Base-by-base conservation (phyloP, 768 basidiomycete species). In the Boletus pseudo-olivaceus region DNA sequence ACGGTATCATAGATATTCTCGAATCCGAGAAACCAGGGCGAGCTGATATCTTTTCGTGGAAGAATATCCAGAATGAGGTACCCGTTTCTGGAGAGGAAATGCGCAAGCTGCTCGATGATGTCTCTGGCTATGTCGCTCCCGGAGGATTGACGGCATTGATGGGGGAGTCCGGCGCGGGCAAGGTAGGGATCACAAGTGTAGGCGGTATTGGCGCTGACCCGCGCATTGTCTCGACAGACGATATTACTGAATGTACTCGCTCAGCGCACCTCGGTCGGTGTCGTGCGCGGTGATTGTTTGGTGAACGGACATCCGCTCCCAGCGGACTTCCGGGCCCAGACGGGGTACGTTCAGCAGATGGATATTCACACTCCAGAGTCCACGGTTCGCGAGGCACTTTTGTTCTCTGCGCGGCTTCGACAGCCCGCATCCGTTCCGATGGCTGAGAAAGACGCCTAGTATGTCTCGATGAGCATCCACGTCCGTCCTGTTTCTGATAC, bases 401-500 rank as follows among this genome's bases (percentile, higher is more conserved):
- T 82, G 38, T 87, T 91, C 71, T 93, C 90, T 1, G 92, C 91
- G 3, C 82, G 79, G 48, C 74, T 93, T 33, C 85, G 91, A 33
- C 92, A 93, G 65, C 89, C 89, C 0, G 66, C 76, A 1, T 75
- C 77, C 1, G 84, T 90, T 3, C 73, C 88, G 1, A 61, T 77
- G 19, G 73, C 73, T 0, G 90, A 93, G 71, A 93, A 93, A 67
- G 82, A 88, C 64, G 85, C 80, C 9, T 92, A 92, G 87, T 88
- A 67, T 58, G 85, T 78, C 29, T 44, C 35, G 1, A 1, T 27
- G 19, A 6, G n/a, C 8, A 27, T 46, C 11, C 7, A 15, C 17
- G 0, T 44, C 35, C 8, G 14, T n/a, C 17, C 29, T 38, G 9
- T 26, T n/a, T 15, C 53, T 53, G 2, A 48, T 20, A 0, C 1